Evolutionary conservation across 345 rosid genomes (phyloP), one percentile per base, ranked within the genome.

Genomic region (Iberis pinnata): DNA sequence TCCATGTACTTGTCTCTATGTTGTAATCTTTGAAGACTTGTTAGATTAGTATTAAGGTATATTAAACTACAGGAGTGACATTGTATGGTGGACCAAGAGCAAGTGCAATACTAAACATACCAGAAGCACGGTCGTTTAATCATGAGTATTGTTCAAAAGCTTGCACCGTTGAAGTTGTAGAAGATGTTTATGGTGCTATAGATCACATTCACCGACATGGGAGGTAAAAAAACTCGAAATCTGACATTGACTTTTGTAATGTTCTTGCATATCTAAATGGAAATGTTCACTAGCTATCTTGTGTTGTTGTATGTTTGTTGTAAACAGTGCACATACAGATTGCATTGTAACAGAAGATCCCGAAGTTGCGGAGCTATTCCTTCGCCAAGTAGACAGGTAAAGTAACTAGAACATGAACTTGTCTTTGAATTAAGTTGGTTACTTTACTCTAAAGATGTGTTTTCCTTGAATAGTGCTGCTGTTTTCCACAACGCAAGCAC

Each of bases 401-500:
- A 39, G 2, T 31, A 4, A 35, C 18, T 3, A 1, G 24, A 43
- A 29, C 37, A 4, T 29, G 6, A 9, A 2, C 7, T 2, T 6
- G 17, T 24, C 37, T 51, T 27, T 36, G 16, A n/a, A 15, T 18
- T 13, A 16, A 35, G 7, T n/a, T 50, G n/a, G 48, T 27, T 32
- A 43, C 60, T 58, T n/a, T 43, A 58, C 37, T 10, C n/a, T 18
- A 35, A 58, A 58, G 17, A 10, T 33, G 56, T 25, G 46, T 15
- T 7, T 29, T 29, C 44, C 43, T 58, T 68, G 61, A 29, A 40
- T 80, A 88, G 99, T 56, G 97, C 99, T 76, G 97, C 97, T 70
- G 99, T 93, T 60, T 88, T 93, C 63, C 99, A 88, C 68, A 93
- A 93, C 43, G 97, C 95, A 56, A 88, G 97, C 78, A 81, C 97